Evolutionary conservation across 1,284 basidiomycete species (phyloP).

Genomic region (Tremellales sp.): DNA sequence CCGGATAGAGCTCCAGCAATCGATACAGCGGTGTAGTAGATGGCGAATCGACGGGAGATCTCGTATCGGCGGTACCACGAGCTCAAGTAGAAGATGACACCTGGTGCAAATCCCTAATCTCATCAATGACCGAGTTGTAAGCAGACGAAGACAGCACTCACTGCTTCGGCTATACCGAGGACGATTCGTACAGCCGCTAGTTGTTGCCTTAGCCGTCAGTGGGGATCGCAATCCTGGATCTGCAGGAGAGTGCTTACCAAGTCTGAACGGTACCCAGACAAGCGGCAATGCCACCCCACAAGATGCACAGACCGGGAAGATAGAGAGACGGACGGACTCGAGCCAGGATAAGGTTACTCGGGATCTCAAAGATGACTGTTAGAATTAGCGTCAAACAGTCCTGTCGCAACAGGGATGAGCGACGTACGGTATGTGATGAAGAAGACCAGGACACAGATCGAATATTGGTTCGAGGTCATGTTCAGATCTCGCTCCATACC

Average conservation of each 20-base stretch:
- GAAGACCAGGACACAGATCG: conserved; percentile 28
- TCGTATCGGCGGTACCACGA: conserved; percentile 11
- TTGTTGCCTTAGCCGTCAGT: too few relatives aligned
- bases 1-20: conserved; percentile 31
- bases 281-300: conserved; percentile 22
- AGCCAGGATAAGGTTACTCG: conserved; percentile 22
- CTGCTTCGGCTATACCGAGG: conserved; percentile 11
- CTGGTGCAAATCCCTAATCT: conserved; percentile 9
- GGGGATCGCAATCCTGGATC: too few relatives aligned
- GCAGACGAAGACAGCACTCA: too few relatives aligned
- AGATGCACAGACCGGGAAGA: conserved; percentile 14
- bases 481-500: conserved; percentile 28
- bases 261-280: conserved; percentile 7
- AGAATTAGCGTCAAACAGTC: not conserved
- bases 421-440: too few relatives aligned
- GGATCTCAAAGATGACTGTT: conserved; percentile 28
- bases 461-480: conserved; percentile 44
- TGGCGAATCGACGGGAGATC: conserved; percentile 11
- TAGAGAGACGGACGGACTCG: conserved; percentile 20
- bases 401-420: too few relatives aligned
- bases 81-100: conserved; percentile 7
- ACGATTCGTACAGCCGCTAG: conserved; percentile 12
- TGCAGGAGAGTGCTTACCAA: conserved; percentile 5
- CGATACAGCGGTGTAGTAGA: conserved; percentile 26
- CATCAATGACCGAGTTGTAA: too few relatives aligned